Evolutionary conservation across 192 early-diverging fungal species (phyloP), one percentile per base, ranked within the genome.

Genomic region (Rhizoclosmatium sp.): DNA sequence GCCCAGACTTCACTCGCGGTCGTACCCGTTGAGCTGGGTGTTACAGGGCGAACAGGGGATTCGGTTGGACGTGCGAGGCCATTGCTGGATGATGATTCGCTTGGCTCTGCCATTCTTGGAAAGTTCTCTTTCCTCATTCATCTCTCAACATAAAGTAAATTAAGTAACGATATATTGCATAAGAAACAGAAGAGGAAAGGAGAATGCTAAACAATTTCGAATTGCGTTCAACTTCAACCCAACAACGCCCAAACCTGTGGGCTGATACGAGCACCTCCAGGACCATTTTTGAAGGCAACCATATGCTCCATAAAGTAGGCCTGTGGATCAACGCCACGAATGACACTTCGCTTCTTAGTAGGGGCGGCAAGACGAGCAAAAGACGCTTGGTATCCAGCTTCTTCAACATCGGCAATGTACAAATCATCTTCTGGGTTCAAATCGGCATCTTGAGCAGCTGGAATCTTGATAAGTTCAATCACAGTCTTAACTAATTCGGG

Each of bases 381-480:
- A 47, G 92, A 90, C 21, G 93, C 93, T 78, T 96, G 93, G 76
- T 95, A 95, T 14, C 94, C 94, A 0, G 89, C 86, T 5, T 93
- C 93, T 67, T 96, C 94, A 58, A 95, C 85, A 82, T 97, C 95
- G 23, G 81, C 80, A 47, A 80, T 83, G 65, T 84, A 77, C 4
- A 81, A 59, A 40, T 79, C 81, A 45, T 86, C 83, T 44, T 85
- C 85, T 23, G 72, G 65, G 16, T 69, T 72, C 10, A 69, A 68
- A 41, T 72, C 71, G 5, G 58, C 70, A 42, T 71, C 65, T 54
- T 85, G 47, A 19, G 83, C 85, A 59, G 85, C 85, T 2, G 93
- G 91, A 2, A 87, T 82, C 68, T 93, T 89, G 62, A 93, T 85
- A 39, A 92, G 81, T 23, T 82, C 78, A 21, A 92, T 65, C 16